Percentiles rank a stretch among this genome's conserved stretches.
Evolutionary conservation across 169 alveolate species (phyloP).

Genomic region (Perkinsus chesapeaki): DNA sequence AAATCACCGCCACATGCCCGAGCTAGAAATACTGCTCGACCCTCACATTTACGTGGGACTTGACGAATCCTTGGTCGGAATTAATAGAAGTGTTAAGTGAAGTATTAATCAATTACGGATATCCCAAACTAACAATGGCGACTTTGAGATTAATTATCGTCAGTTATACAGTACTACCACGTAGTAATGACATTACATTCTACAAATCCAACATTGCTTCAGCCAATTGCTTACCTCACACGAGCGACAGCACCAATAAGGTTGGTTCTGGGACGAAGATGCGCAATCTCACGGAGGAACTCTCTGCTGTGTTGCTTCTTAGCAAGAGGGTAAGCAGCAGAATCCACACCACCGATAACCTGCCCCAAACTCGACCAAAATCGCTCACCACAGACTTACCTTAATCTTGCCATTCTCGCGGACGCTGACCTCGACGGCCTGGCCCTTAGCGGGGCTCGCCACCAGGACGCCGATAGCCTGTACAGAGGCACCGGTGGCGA

Average conservation of each 20-base stretch:
- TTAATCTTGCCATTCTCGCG: constrained; percentile 39
- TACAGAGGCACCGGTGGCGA: constrained; percentile 68
- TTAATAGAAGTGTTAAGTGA: background rate
- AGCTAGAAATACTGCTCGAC: too few relatives aligned
- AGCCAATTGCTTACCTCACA: constrained; percentile 10
- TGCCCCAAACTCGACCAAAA: constrained; percentile 44
- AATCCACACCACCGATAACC: constrained; percentile 73
- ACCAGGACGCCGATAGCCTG: constrained; percentile 78
- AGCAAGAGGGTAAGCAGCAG: constrained; percentile 87
- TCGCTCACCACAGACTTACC: constrained; percentile 27
- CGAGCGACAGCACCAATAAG: constrained; percentile 87
- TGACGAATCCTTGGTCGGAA: too few relatives aligned
- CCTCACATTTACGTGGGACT: too few relatives aligned
- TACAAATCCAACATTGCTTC: background rate
- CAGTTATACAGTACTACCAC: background rate
- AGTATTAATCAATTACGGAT: background rate
- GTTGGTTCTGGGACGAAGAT: constrained; percentile 92
- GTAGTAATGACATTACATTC: background rate
- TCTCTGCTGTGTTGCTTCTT: constrained; percentile 86
- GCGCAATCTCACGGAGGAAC: constrained; percentile 90
- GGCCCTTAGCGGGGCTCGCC: constrained; percentile 81
- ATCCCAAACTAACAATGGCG: background rate
- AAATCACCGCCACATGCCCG: too few relatives aligned
- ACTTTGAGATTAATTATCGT: too few relatives aligned
- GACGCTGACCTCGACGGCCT: constrained; percentile 59